Base-by-base conservation (phyloP, 257 asterid genomes). In the Phtheirospermum japonicum region DNA sequence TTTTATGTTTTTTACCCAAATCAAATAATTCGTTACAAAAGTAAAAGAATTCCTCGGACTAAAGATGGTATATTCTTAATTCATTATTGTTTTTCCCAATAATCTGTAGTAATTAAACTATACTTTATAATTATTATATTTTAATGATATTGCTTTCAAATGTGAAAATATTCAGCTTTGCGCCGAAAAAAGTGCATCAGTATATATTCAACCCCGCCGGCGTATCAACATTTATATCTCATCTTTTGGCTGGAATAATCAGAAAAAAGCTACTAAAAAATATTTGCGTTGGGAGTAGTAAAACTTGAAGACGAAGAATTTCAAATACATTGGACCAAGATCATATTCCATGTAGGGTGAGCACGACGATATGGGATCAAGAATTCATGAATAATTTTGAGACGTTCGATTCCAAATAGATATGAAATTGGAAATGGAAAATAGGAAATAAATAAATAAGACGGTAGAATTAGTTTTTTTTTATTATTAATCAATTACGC, bases 141-240 rank as follows among this genome's bases (percentile, higher is more conserved):
- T 61, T 67, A 45, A 28, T 61, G 2, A 3, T 28, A 57, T 49
- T 63, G 33, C 30, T 32, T 57, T 31, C 57, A 50, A 68, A 48
- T 6, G 32, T 14, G 3, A 6, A 42, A 4, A 58, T 40, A 36
- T 30, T 57, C 78, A 69, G 77, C 77, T 68, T 73, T 68, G 57
- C 78, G 74, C 78, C 74, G 78, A 33, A 64, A 73, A 61, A 73
- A 73, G 74, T 48, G 68, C n/a, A 59, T 10, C 40, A 37, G 63
- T 64, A 58, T 50, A 39, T 58, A 64, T 57, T 50, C 62, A 64
- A 13, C 40, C 11, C 73, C 73, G 70, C 57, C 43, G 61, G 65
- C 77, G 73, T 61, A 66, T 66, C 68, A 17, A 46, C 54, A 61
- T 72, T 69, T 72, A n/a, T n/a, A n/a, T n/a, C n/a, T n/a, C n/a